Conservation (phyloP, 2,329 filamentous ascomycete species). For the Neurospora crassa region DNA sequence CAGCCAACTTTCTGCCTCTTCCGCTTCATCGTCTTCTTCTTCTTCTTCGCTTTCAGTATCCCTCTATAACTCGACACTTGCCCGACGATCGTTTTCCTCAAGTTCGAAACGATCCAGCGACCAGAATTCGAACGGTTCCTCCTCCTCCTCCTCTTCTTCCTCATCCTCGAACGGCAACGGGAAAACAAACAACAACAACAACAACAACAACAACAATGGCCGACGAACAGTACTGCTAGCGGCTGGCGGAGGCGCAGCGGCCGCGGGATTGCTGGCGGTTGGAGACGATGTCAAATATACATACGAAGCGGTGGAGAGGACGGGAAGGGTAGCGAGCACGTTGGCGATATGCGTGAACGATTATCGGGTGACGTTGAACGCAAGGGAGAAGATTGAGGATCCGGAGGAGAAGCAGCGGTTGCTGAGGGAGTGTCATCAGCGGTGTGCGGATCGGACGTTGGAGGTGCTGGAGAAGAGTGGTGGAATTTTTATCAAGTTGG, state of each 20-base stretch:
- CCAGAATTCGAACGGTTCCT: background rate
- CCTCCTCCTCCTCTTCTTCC: background rate
- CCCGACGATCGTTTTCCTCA: background rate
- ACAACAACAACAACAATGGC: background rate
- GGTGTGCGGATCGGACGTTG: slow-evolving; percentile 83
- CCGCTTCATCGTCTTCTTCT: too few relatives aligned
- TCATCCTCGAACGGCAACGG: slow-evolving; percentile 10
- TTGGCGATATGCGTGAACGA: slow-evolving; percentile 81
- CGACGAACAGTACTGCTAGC: slow-evolving; percentile 33
- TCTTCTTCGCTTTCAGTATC: background rate
- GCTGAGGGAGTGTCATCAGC: slow-evolving; percentile 77
- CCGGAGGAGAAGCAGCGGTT: slow-evolving; percentile 55
- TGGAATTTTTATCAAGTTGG: slow-evolving; percentile 96
- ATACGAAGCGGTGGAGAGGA: slow-evolving; percentile 66
- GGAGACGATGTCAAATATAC: slow-evolving; percentile 64
- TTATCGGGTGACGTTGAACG: slow-evolving; percentile 81
- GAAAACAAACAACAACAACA: background rate
- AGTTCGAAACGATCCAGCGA: background rate
- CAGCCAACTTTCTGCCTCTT: background rate
- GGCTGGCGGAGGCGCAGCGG: slow-evolving; percentile 39
- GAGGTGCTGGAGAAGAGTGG: slow-evolving; percentile 89
- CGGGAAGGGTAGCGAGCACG: slow-evolving; percentile 66
- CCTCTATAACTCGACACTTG: background rate
- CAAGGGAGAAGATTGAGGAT: slow-evolving; percentile 45
- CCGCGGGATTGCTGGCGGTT: slow-evolving; percentile 31